These are phyloP conservation scores for Colletotrichum sp. DNA, from an alignment of 2,329 filamentous ascomycete genomes.

Conservation along the genomic window DNA sequence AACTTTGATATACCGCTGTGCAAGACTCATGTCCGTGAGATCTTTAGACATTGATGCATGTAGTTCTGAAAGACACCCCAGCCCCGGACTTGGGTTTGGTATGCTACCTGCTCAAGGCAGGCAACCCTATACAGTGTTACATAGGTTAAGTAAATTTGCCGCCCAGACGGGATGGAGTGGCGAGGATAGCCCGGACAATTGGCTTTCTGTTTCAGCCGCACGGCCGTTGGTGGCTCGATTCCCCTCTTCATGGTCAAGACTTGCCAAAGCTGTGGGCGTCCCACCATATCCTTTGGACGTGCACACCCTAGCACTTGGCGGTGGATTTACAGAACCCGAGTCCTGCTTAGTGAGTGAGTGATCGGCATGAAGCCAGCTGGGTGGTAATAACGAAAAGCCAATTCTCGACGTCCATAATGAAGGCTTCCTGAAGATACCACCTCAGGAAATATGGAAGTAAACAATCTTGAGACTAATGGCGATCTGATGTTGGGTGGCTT, in stretches of 20 bases:
- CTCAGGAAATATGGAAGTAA: background rate
- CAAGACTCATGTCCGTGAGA: background rate
- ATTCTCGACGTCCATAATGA: background rate
- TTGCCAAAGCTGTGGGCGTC: background rate
- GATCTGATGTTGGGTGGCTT: background rate
- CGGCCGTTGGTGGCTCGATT: background rate
- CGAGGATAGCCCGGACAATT: background rate
- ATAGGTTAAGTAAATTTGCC: background rate
- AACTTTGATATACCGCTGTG: background rate
- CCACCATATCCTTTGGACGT: background rate
- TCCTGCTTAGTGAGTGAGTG: background rate
- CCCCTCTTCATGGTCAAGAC: background rate
- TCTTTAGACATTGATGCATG: background rate
- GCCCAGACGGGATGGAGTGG: background rate
- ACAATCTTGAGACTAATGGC: background rate
- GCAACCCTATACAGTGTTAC: background rate
- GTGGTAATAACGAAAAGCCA: background rate
- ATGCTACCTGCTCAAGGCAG: background rate
- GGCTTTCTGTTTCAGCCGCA: background rate
- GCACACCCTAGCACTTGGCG: background rate
- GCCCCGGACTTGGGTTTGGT: background rate
- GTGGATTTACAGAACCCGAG: background rate
- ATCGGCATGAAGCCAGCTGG: background rate
- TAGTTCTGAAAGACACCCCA: background rate
- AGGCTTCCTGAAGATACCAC: background rate